Evolutionary conservation across 352 stramenopile species (phyloP).

Genomic region (Phytophthora foliorum): DNA sequence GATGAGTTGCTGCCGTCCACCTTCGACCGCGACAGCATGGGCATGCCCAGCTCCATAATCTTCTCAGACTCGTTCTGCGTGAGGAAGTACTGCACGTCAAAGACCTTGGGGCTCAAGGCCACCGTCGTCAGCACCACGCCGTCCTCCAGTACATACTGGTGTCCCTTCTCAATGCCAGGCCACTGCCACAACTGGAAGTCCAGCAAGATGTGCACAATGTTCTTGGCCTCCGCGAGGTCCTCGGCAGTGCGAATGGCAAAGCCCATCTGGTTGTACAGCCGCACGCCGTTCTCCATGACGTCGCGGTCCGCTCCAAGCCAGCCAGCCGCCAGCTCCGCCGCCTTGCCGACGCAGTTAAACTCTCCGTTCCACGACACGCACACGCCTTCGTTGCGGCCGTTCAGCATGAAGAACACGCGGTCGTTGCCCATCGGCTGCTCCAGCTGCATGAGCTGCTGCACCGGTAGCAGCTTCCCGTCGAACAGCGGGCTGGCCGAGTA

Average conservation of each 20-base stretch:
- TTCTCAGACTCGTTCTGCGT: slow-evolving; percentile 60
- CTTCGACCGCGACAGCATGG: slow-evolving; percentile 65
- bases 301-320: slow-evolving; percentile 77
- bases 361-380: slow-evolving; percentile 82
- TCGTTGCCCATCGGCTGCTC: slow-evolving; percentile 39
- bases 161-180: slow-evolving; percentile 76
- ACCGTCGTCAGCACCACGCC: slow-evolving; percentile 76
- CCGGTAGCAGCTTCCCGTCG: slow-evolving; percentile 41
- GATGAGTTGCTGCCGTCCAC: slow-evolving; percentile 73
- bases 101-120: slow-evolving; percentile 72
- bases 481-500: slow-evolving; percentile 49
- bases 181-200: slow-evolving; percentile 88
- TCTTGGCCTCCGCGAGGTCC: slow-evolving; percentile 57
- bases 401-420: slow-evolving; percentile 86
- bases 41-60: slow-evolving; percentile 62
- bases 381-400: slow-evolving; percentile 76
- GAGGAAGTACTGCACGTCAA: slow-evolving; percentile 79
- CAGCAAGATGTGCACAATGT: slow-evolving; percentile 78
- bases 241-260: slow-evolving; percentile 53
- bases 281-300: slow-evolving; percentile 71
- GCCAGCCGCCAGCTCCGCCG: slow-evolving; percentile 52
- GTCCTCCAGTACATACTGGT: slow-evolving; percentile 75
- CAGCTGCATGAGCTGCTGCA: slow-evolving; percentile 57
- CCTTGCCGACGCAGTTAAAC: slow-evolving; percentile 61
- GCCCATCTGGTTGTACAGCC: slow-evolving; percentile 76